A percentile compares a stretch with the other conserved stretches of the same genome.
These are phyloP conservation scores for Kwoniella heveanensis DNA, from an alignment of 768 basidiomycete genomes.

Conservation along the genomic window DNA sequence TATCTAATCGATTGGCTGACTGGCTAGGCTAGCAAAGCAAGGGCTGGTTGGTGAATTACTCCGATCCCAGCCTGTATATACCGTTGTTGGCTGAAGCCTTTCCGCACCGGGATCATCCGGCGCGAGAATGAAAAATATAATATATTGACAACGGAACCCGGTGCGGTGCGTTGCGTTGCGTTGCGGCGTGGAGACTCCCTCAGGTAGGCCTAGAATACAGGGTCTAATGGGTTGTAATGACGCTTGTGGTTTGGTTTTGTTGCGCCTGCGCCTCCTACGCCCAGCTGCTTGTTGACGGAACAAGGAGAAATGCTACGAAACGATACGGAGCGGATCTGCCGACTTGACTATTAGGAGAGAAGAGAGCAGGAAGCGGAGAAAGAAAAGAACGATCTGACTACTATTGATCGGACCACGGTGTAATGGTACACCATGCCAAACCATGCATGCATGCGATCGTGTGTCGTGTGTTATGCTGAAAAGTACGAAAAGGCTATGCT, in stretches of 20 bases:
- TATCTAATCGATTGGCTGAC: background rate
- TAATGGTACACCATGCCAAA: background rate
- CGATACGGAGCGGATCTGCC: slow-evolving; percentile 1
- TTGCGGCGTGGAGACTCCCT: background rate
- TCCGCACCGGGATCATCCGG: background rate
- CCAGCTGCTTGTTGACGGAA: no score
- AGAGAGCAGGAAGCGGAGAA: background rate
- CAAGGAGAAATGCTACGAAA: background rate
- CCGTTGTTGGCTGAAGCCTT: no score
- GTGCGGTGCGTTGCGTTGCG: no score
- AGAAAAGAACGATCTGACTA: background rate
- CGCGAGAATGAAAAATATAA: background rate
- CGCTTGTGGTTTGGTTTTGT: no score
- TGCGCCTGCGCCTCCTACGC: no score
- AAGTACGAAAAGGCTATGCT: no score
- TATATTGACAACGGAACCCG: no score
- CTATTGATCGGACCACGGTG: background rate
- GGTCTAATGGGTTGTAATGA: background rate
- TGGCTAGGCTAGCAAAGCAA: background rate
- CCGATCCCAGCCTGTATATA: background rate
- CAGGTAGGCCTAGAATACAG: background rate
- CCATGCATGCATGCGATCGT: no score
- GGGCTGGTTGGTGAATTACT: background rate
- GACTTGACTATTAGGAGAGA: background rate
- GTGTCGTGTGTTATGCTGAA: no score